Conservation (phyloP, 2,329 filamentous ascomycete genomes). For the Claviceps arundinis region DNA sequence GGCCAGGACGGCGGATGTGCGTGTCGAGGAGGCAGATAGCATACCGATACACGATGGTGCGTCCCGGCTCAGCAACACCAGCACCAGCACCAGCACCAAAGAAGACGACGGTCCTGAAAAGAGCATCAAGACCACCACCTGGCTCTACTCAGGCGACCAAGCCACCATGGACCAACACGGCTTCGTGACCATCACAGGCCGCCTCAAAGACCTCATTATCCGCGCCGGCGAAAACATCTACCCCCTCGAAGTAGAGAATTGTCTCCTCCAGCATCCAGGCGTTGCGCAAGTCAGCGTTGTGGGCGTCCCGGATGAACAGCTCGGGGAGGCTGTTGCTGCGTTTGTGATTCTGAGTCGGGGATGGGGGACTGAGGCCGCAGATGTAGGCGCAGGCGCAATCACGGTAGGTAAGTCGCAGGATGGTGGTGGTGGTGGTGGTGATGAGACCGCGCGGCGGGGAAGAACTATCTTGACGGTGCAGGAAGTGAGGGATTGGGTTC, state of each 20-base stretch:
- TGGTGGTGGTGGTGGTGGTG: no score
- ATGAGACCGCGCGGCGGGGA: no score
- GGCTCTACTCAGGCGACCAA: constrained; percentile 93
- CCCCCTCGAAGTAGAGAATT: constrained; percentile 85
- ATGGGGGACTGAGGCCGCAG: constrained; percentile 13
- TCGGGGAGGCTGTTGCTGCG: constrained; percentile 77
- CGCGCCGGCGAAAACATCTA: constrained; percentile 93
- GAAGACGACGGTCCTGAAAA: no score
- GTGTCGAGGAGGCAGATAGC: constrained; percentile 30
- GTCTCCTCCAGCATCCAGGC: constrained; percentile 56
- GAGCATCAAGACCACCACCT: constrained; percentile 32
- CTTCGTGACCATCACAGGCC: constrained; percentile 76
- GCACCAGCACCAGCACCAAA: no score
- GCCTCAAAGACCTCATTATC: constrained; percentile 94
- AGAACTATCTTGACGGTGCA: constrained; percentile 32
- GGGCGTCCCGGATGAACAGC: constrained; percentile 65
- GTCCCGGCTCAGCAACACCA: no score
- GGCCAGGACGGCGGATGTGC: constrained; percentile 53
- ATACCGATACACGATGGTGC: no score
- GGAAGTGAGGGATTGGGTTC: constrained; percentile 60
- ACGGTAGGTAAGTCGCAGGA: no score
- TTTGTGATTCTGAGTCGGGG: constrained; percentile 51
- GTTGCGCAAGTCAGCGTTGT: constrained; percentile 72
- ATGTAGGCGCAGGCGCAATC: no score
- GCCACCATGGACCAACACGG: constrained; percentile 71